Evolutionary conservation across 1,284 basidiomycete genomes (phyloP).

Genomic region (Volvariella volvacea): DNA sequence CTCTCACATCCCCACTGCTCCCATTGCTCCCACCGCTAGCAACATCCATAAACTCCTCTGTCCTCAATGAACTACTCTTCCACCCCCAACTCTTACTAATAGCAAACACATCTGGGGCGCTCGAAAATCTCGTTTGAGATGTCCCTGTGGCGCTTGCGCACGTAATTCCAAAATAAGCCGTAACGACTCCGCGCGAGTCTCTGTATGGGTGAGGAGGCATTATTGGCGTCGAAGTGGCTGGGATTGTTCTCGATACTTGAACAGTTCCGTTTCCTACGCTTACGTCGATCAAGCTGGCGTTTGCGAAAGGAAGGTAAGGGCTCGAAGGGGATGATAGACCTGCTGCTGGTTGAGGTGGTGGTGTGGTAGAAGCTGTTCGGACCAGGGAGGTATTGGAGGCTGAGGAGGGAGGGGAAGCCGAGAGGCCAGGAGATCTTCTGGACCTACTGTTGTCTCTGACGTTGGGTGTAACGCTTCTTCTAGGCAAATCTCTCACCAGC

Average conservation of each 20-base stretch:
- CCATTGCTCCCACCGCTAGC: conserved; percentile 34
- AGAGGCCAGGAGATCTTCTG: no score
- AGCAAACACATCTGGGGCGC: conserved; percentile 81
- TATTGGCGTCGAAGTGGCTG: conserved; percentile 31
- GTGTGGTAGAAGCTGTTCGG: no score
- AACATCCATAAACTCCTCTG: conserved; percentile 51
- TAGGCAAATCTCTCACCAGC: no score
- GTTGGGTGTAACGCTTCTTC: no score
- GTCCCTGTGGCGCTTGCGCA: conserved; percentile 80
- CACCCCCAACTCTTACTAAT: conserved; percentile 79
- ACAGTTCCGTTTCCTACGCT: no score
- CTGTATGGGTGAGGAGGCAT: conserved; percentile 63
- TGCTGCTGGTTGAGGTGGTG: no score
- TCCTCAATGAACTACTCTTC: conserved; percentile 64
- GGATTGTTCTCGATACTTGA: conserved; percentile 16
- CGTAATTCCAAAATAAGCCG: conserved; percentile 79
- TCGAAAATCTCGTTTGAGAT: conserved; percentile 78
- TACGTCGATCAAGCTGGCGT: no score
- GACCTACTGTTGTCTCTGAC: no score
- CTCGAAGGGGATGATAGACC: no score
- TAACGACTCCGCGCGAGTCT: conserved; percentile 61
- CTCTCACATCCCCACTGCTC: conserved; percentile 9
- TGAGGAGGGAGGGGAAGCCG: no score
- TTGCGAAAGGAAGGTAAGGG: no score
- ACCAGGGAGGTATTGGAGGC: no score